A percentile compares a stretch with the other conserved stretches of the same genome.
Evolutionary conservation across 352 stramenopile genomes (phyloP).

Genomic region (Phytopythium mirpurense): DNA sequence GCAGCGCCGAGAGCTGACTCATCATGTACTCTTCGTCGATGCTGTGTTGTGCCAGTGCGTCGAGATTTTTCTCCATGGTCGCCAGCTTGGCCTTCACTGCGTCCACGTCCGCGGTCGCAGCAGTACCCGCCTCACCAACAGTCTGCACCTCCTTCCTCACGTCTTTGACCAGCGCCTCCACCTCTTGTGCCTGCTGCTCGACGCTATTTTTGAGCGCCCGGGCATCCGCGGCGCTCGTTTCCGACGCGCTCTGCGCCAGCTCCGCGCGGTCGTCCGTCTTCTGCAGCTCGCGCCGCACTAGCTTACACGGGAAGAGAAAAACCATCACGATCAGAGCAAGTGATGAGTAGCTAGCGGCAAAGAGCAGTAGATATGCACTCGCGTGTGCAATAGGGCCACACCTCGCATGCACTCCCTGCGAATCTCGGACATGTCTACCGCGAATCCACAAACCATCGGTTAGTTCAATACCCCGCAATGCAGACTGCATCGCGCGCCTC

Average conservation of each 20-base stretch:
- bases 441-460: no score
- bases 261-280: constrained; percentile 35
- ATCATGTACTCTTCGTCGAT: constrained; percentile 55
- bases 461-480: no score
- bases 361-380: no score
- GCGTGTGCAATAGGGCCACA: background rate
- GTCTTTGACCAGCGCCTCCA: constrained; percentile 11
- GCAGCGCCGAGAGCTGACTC: constrained; percentile 37
- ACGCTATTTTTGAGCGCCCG: constrained; percentile 10
- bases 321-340: no score
- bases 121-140: background rate
- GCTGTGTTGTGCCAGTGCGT: constrained; percentile 11
- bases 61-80: constrained; percentile 19
- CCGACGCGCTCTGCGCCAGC: constrained; percentile 24
- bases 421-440: constrained; percentile 22
- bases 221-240: constrained; percentile 16
- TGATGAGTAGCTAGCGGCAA: background rate
- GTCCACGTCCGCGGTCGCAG: constrained; percentile 1
- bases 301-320: no score
- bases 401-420: constrained; percentile 19
- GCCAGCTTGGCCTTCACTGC: constrained; percentile 3
- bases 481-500: no score
- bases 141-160: constrained; percentile 18
- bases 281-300: constrained; percentile 38
- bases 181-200: constrained; percentile 4